Evolutionary conservation across 805 yeast species (phyloP).

Genomic region (Jamesozyma hellenica): DNA sequence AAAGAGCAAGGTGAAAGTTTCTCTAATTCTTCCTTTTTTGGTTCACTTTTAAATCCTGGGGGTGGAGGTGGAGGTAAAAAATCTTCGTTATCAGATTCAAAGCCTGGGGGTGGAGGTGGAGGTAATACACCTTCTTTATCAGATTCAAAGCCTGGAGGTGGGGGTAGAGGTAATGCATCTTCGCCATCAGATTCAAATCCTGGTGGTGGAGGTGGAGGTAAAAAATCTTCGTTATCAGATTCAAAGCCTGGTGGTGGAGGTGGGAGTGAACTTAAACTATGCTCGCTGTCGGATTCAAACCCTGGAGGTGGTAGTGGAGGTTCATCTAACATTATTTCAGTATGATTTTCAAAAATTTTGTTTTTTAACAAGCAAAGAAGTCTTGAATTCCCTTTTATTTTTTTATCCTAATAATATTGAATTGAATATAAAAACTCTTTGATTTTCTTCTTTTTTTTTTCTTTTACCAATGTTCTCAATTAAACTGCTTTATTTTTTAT

Average conservation of each 20-base stretch:
- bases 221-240: not conserved
- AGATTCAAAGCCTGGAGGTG: slow-evolving; percentile 17
- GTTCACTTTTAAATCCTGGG: slow-evolving; percentile 7
- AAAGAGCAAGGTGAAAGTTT: slow-evolving; percentile 7
- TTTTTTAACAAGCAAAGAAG: too few species aligned
- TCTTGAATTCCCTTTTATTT: too few species aligned
- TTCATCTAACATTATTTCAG: slow-evolving; percentile 7
- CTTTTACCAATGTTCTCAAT: too few species aligned
- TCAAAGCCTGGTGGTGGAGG: slow-evolving; percentile 24
- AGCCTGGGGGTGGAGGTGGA: slow-evolving; percentile 28
- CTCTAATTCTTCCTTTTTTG: too few species aligned
- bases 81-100: not conserved
- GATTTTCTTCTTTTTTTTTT: too few species aligned
- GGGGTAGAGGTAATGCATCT: slow-evolving; percentile 8
- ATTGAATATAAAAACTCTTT: too few species aligned
- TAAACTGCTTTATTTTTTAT: too few species aligned
- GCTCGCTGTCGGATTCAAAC: slow-evolving; percentile 21
- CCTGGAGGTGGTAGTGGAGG: slow-evolving; percentile 31
- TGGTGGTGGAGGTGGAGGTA: slow-evolving; percentile 7
- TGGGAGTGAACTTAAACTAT: slow-evolving; percentile 20
- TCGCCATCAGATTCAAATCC: slow-evolving; percentile 1
- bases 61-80: slow-evolving; percentile 5
- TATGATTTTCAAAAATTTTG: too few species aligned
- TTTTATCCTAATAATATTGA: too few species aligned
- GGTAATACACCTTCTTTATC: slow-evolving; percentile 7